Base-by-base conservation (phyloP, 2,329 filamentous ascomycete genomes). In the Diaporthe humulicola region DNA sequence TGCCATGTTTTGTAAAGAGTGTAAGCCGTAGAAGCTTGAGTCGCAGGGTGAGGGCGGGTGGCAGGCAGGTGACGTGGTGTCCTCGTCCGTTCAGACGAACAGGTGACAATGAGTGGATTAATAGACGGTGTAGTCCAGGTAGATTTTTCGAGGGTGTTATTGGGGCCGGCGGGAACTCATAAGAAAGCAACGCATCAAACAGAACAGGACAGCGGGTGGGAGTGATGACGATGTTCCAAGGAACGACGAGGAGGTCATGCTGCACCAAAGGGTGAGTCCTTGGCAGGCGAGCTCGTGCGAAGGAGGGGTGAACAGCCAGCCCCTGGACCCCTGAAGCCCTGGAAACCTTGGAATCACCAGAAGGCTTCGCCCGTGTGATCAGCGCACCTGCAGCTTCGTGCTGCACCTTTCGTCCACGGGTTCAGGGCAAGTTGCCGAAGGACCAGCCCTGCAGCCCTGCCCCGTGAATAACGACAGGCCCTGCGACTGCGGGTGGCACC, bases 31-130 rank as follows among this genome's bases (percentile, higher is more conserved):
- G n/a, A 25, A 48, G 28, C 42, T 61, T 14, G 57, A 19, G 52
- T 71, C 33, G 57, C 57, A 50, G 42, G 45, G 7, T 54, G 36
- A 42, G 70, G 30, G 36, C n/a, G n/a, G 60, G 28, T 5, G 40
- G 36, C 57, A 56, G 70, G 57, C 70, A 64, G 70, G 48, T 72
- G 58, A 56, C 57, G 57, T 45, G 70, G 28, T 58, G 48, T 52
- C 33, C 48, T 64, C 33, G 48, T 64, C 45, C 36, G 57, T 40
- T 40, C 45, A 54, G 64, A 40, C n/a, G 30, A 36, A 40, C 45
- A 52, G 45, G 38, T 69, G 64, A 67, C 30, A 69, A 52, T 30
- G 48, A 69, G n/a, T 54, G 17, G 19, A 54, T 22, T 33, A 28
- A 25, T 33, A 36, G 70, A 45, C 48, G 10, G 14, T 50, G n/a